Evolutionary conservation across 169 alveolate species (phyloP), one percentile per base, ranked within the genome.

Genomic region (Ichthyophthirius multifiliis): DNA sequence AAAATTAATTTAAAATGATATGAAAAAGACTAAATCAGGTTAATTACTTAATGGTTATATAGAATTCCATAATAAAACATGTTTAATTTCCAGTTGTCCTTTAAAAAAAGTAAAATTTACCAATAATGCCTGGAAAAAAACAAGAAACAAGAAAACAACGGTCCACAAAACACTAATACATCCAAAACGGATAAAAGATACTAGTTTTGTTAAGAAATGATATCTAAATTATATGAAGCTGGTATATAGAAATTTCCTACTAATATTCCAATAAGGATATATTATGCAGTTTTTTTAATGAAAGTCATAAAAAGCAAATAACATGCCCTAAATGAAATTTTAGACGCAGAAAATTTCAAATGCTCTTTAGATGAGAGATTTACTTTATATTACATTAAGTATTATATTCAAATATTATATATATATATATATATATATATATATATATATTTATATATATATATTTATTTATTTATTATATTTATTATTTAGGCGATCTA

Each of bases 11-110:
- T 73, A 78, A 43, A 44, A 65, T 32, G 84, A 78, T 65, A 78
- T 63, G 65, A 78, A 65, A 65, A 78, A 63, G 34, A 43, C 73
- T 32, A 74, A 74, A 15, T 63, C 67, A 27, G 84, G 84, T 7
- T 65, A 78, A 44, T 44, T 78, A 16, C 20, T 78, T 6, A 78
- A 78, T 44, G 84, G 84, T 7, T 78, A 78, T n/a, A 78, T 78
- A n/a, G 84, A 78, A 65, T 78, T 78, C 41, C 84, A 78, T n/a
- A 78, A 78, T 32, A 31, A 78, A 20, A 78, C 84, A 43, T 78
- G 84, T 20, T 64, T 75, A 16, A 67, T 63, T 64, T 73, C 77
- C 0, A 43, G 18, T 15, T 78, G 84, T 37, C 84, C 84, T 31
- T 18, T 78, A 0, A 78, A 78, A 65, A 78, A 48, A 64, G 84